Base-by-base conservation (phyloP, 345 rosid species). In the Ailanthus altissimus region DNA sequence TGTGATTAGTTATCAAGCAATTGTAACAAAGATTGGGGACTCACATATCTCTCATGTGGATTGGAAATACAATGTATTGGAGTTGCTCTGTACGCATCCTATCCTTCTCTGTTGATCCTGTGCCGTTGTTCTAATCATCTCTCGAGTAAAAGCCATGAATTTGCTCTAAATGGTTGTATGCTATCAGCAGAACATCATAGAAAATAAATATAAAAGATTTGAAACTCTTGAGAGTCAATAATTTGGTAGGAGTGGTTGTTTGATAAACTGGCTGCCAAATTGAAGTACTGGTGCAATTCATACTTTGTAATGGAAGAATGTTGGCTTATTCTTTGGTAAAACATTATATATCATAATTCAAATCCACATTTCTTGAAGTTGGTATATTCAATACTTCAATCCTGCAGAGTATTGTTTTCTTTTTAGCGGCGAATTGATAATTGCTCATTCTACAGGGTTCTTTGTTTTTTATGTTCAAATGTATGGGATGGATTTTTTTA, bases 21-120 rank as follows among this genome's bases (percentile, higher is more conserved):
- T 59, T 86, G 78, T 82, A 72, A 87, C 84, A 84, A 78, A 80
- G 81, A 75, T 72, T 80, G 83, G 85, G 75, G 79, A 79, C 82
- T 81, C 58, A 18, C 68, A 47, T 85, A 57, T 72, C 67, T 84
- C 63, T 84, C 63, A 60, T 79, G 80, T 58, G 73, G 78, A 76
- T 23, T 77, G 81, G 78, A 80, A 59, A 70, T 78, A 47, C 84
- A 80, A 63, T 60, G 20, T 80, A 70, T 77, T 80, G 56, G 66
- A 79, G 77, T 74, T 74, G 74, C 76, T 78, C 63, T 87, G 64
- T 86, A 63, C 53, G 40, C 76, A 78, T 75, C 69, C 58, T 54
- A 76, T 76, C 81, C 71, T 83, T 73, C 49, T 79, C 67, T 12
- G 23, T 59, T 67, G 42, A 16, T 70, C 15, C 49, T 23, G 66